Conservation (phyloP, 176 grass and related monocot species). For the Secale cereale region DNA sequence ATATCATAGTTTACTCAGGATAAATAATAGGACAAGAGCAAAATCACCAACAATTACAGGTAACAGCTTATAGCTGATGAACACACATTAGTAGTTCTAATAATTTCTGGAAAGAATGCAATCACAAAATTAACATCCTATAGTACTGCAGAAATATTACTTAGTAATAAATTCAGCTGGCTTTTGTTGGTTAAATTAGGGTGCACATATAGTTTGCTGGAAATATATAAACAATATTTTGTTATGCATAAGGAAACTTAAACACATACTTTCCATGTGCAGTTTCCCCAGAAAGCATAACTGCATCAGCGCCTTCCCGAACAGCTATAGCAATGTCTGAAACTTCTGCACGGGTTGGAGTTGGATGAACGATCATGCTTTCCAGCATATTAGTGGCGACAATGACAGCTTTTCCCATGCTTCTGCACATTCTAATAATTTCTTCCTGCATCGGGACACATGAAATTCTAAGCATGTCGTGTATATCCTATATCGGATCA, state of each 20-base stretch:
- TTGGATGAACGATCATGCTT: constrained; percentile 99
- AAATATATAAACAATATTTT: neutral
- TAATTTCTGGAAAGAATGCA: constrained; percentile 12
- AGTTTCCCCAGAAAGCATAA: constrained; percentile 99
- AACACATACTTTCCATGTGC: constrained; percentile 94
- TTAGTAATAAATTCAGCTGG: neutral
- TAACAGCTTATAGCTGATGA: neutral
- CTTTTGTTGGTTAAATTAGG: constrained; percentile 8
- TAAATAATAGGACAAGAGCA: neutral
- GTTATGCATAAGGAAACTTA: neutral
- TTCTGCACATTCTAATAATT: constrained; percentile 95
- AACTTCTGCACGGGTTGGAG: constrained; percentile 94
- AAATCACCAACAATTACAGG: neutral
- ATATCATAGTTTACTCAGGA: neutral
- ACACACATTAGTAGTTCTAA: neutral
- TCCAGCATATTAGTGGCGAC: constrained; percentile 99
- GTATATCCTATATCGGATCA: neutral
- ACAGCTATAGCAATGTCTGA: constrained; percentile 99
- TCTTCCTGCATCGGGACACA: constrained; percentile 66
- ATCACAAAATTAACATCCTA: constrained; percentile 6
- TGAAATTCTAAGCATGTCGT: constrained; percentile 15
- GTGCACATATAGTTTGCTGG: neutral
- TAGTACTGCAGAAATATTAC: neutral
- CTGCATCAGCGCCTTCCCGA: constrained; percentile 92
- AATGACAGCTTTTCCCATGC: constrained; percentile 99